phyloP scores from a whole-genome alignment of 192 early-diverging fungal genomes.

The Pecoramyces ruminantium region DNA sequence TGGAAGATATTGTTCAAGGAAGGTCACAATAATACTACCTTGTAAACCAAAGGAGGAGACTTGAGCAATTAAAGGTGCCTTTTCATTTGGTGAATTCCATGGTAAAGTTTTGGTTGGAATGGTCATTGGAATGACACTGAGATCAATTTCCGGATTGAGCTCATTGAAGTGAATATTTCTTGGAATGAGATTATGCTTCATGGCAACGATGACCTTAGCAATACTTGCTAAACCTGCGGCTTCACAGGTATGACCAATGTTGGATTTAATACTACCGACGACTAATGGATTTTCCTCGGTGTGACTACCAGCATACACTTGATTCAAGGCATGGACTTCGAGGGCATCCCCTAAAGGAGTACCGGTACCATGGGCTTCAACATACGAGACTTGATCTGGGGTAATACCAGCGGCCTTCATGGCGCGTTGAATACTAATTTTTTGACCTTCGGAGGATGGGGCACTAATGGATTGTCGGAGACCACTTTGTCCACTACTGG shows the following conservation, averaged over 20 bases:
- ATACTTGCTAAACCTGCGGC: slow-evolving; percentile 3
- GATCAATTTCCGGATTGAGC: slow-evolving; percentile 13
- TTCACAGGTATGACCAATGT: slow-evolving; percentile 5
- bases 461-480: background rate
- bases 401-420: background rate
- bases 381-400: background rate
- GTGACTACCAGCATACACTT: background rate
- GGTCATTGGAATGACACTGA: background rate
- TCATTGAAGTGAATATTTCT: slow-evolving; percentile 7
- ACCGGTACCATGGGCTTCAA: slow-evolving; percentile 5
- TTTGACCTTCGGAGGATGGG: background rate
- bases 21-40: slow-evolving; percentile 10
- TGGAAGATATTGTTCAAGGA: slow-evolving; percentile 2
- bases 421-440: background rate
- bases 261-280: slow-evolving; percentile 3
- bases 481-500: slow-evolving; percentile 13
- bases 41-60: slow-evolving; percentile 12
- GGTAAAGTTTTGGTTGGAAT: slow-evolving; percentile 8
- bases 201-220: slow-evolving; percentile 12
- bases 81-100: background rate
- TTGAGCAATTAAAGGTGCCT: slow-evolving; percentile 6
- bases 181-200: slow-evolving; percentile 6
- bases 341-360: slow-evolving; percentile 1
- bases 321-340: background rate
- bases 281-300: background rate